A percentile compares a stretch with the other conserved stretches of the same genome.
Evolutionary conservation across 257 asterid species (phyloP).

Genomic region (Solanum tarijense): DNA sequence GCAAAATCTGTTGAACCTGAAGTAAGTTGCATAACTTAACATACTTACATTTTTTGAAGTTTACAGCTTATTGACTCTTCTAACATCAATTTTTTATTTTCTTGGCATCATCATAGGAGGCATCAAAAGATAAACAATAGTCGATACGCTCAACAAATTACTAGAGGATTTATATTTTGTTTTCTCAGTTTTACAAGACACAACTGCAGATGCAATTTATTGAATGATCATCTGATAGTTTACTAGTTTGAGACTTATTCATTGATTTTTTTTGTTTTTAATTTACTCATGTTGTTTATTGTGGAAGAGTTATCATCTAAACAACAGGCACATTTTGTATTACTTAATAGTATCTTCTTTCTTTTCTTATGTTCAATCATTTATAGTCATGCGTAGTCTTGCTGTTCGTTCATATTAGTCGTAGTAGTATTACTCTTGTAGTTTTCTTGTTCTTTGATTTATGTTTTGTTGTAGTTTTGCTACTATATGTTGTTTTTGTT

Average conservation of each 20-base stretch:
- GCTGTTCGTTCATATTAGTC: background rate
- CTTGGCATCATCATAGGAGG: background rate
- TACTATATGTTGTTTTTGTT: background rate
- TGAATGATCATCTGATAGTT: background rate
- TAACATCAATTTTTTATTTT: background rate
- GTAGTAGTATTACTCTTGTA: background rate
- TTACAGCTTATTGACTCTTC: background rate
- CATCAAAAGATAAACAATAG: background rate
- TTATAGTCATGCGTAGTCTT: background rate
- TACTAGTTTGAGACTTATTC: background rate
- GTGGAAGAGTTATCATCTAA: background rate
- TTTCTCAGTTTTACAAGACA: background rate
- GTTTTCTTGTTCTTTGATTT: background rate
- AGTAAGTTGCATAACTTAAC: constrained; percentile 18
- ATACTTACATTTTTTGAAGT: background rate
- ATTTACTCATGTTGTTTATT: background rate
- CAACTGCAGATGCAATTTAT: background rate
- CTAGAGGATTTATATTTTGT: background rate
- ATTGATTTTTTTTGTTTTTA: background rate
- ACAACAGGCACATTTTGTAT: background rate
- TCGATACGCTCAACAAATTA: background rate
- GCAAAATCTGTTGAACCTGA: constrained; percentile 35
- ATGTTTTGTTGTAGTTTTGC: background rate
- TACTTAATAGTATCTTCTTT: background rate
- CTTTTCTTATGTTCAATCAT: background rate